Conservation (phyloP, 2,329 filamentous ascomycete species). For the Clarireedia paspali region DNA sequence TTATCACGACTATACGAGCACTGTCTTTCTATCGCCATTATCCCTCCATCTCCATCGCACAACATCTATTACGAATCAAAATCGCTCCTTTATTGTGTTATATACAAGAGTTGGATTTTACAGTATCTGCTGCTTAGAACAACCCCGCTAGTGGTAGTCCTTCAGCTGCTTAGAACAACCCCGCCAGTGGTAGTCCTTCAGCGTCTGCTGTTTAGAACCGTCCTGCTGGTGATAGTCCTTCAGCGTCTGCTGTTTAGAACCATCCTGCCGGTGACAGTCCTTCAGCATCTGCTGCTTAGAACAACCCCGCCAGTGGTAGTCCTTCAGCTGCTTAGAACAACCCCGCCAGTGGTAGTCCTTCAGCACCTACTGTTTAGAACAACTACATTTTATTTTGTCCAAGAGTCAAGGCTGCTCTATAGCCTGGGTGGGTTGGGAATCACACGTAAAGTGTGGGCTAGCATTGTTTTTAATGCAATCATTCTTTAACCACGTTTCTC, state of each 20-base stretch:
- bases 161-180: not conserved
- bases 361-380: not conserved
- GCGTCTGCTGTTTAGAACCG: too few species aligned
- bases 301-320: not conserved
- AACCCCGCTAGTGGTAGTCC: too few species aligned
- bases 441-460: not conserved
- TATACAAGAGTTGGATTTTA: too few species aligned
- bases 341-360: not conserved
- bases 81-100: too few species aligned
- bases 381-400: not conserved
- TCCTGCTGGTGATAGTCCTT: too few species aligned
- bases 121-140: not conserved
- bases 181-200: too few species aligned
- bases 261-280: too few species aligned
- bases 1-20: not conserved
- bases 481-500: not conserved
- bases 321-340: not conserved
- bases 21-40: not conserved
- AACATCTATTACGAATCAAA: not conserved
- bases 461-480: not conserved
- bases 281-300: too few species aligned
- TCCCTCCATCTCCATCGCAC: not conserved
- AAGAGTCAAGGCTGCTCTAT: conserved; percentile 6
- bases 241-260: too few species aligned
- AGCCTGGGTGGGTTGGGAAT: conserved; percentile 1